Percentiles rank a stretch among this genome's conserved stretches.
Conservation (phyloP, 805 yeast genomes). For the Isabelozyma gotoi region DNA sequence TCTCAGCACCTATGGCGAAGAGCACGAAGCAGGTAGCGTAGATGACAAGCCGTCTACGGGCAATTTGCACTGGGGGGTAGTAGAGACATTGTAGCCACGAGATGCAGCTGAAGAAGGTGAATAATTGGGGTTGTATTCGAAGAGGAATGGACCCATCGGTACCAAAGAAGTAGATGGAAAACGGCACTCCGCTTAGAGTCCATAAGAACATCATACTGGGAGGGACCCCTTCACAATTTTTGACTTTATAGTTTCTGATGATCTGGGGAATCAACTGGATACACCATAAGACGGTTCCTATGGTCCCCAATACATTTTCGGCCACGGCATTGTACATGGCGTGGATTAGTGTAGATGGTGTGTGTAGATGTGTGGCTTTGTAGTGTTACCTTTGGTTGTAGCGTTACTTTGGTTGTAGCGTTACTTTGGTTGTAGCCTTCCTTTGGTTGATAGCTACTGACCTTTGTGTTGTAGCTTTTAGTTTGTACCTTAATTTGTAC, state of each 20-base stretch:
- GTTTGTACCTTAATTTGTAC: too few species aligned
- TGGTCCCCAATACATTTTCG: conserved; percentile 76
- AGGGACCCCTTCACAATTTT: conserved; percentile 85
- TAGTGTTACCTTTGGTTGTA: too few species aligned
- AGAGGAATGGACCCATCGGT: conserved; percentile 73
- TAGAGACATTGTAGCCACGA: conserved; percentile 62
- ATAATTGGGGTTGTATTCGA: conserved; percentile 84
- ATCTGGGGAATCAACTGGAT: conserved; percentile 87
- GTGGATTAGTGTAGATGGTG: not conserved
- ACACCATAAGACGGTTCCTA: conserved; percentile 93
- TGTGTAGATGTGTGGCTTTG: not conserved
- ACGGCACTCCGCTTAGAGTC: conserved; percentile 76
- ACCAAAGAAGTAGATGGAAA: conserved; percentile 78
- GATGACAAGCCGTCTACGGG: conserved; percentile 32
- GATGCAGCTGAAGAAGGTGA: conserved; percentile 64
- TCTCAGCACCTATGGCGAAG: conserved; percentile 58
- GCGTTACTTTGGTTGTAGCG: too few species aligned
- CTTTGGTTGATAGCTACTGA: not conserved
- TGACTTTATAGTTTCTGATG: conserved; percentile 65
- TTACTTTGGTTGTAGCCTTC: not conserved
- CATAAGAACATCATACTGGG: conserved; percentile 86
- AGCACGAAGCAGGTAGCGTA: conserved; percentile 38
- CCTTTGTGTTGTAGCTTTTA: too few species aligned
- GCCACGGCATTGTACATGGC: conserved; percentile 41
- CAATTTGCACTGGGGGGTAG: conserved; percentile 64